Conservation (phyloP, 495 filamentous ascomycete genomes). For the Xylaria scruposa region DNA sequence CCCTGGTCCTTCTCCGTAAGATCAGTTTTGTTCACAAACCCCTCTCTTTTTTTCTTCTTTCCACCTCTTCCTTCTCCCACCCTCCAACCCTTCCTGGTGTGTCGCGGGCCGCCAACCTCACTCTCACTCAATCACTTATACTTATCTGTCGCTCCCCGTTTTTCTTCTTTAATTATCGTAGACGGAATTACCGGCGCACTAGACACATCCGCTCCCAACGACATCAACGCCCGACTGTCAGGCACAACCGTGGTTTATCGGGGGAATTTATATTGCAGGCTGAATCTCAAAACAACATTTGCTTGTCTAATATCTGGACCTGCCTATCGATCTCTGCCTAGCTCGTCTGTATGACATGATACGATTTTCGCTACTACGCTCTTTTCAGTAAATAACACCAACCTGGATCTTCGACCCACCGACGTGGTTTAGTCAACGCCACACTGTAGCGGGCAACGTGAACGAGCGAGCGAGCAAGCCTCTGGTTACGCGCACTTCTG, state of each 20-base stretch:
- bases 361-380: conserved; percentile 31
- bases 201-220: conserved; percentile 13
- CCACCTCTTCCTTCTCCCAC: conserved; percentile 29
- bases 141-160: conserved; percentile 38
- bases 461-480: conserved; percentile 21
- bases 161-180: conserved; percentile 35
- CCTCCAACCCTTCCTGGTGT: conserved; percentile 33
- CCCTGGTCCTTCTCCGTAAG: conserved; percentile 42
- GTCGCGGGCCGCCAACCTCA: conserved; percentile 41
- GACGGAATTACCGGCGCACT: conserved; percentile 25
- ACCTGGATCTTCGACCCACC: conserved; percentile 10
- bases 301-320: conserved; percentile 37
- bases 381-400: conserved; percentile 3
- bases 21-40: conserved; percentile 44
- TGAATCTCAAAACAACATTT: conserved; percentile 27
- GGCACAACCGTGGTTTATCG: conserved; percentile 43
- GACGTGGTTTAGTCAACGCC: conserved; percentile 15
- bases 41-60: conserved; percentile 35
- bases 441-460: conserved; percentile 17
- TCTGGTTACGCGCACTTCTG: conserved; percentile 18
- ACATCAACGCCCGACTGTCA: conserved; percentile 43
- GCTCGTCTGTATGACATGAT: conserved; percentile 30
- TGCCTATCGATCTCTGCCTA: conserved; percentile 45
- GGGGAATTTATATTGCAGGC: conserved; percentile 32
- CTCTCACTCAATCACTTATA: conserved; percentile 22